A percentile compares a stretch with the other conserved stretches of the same genome.
Evolutionary conservation across 225 moss, liverwort and hornwort species (phyloP).

Genomic region (Physcomitrium patens): DNA sequence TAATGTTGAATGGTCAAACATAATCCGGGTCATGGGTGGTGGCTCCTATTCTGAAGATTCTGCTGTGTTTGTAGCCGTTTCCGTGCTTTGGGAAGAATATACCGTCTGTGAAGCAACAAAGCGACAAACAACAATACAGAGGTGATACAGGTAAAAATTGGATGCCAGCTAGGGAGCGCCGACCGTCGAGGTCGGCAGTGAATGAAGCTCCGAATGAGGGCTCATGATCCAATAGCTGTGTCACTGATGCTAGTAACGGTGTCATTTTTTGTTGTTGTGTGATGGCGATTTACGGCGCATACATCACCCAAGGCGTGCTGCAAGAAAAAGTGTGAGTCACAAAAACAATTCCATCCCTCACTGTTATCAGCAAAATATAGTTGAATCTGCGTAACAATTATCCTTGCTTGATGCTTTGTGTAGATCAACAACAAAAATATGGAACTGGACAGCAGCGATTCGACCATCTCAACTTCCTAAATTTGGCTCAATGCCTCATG

Average conservation of each 20-base stretch:
- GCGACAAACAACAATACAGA: slow-evolving; percentile 6
- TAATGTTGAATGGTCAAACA: not conserved
- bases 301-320: slow-evolving; percentile 85
- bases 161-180: slow-evolving; percentile 50
- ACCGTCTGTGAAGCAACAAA: not conserved
- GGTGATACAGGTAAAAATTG: slow-evolving; percentile 22
- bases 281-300: slow-evolving; percentile 74
- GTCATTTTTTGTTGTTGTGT: slow-evolving; percentile 70
- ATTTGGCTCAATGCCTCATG: slow-evolving; percentile 72
- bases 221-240: slow-evolving; percentile 22
- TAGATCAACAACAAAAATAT: slow-evolving; percentile 85
- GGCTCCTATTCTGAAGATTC: no score
- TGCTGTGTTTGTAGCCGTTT: no score
- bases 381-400: not conserved
- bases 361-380: not conserved
- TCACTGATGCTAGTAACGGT: slow-evolving; percentile 28
- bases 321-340: slow-evolving; percentile 78
- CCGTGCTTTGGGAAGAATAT: not conserved
- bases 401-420: slow-evolving; percentile 9
- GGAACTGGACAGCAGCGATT: slow-evolving; percentile 68
- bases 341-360: not conserved
- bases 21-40: slow-evolving; percentile 8
- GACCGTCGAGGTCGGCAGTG: slow-evolving; percentile 35
- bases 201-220: slow-evolving; percentile 7
- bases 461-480: slow-evolving; percentile 81